Conservation (phyloP, 768 basidiomycete genomes). For the Saitozyma podzolica region DNA sequence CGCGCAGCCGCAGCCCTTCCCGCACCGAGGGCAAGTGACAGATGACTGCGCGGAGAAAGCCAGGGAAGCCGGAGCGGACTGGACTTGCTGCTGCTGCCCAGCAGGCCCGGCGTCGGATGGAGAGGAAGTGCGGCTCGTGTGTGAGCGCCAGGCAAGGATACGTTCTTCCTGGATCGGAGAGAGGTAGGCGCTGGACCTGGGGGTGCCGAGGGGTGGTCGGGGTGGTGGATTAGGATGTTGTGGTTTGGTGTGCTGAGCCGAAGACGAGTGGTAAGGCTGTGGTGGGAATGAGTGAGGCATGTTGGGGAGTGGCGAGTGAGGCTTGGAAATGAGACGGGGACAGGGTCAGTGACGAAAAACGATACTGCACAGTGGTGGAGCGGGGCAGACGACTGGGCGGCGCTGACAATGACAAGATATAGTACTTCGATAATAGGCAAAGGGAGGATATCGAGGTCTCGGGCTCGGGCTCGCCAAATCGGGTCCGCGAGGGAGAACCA, state of each 20-base stretch:
- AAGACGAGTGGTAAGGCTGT: conserved; percentile 3
- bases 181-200: conserved; percentile 13
- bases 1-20: background rate
- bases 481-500: too few species aligned
- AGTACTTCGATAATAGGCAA: too few species aligned
- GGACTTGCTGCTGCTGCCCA: too few species aligned
- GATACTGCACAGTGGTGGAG: background rate
- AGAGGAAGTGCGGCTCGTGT: conserved; percentile 4
- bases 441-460: too few species aligned
- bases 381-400: background rate
- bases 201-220: background rate
- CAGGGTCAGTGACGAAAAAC: background rate
- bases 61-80: conserved; percentile 1
- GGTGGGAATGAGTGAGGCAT: conserved; percentile 4
- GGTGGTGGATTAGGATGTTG: conserved; percentile 6
- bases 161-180: conserved; percentile 24
- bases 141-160: conserved; percentile 18
- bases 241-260: background rate
- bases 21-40: background rate
- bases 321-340: background rate
- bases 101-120: background rate
- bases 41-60: conserved; percentile 1
- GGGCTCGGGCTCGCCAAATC: too few species aligned
- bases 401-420: background rate
- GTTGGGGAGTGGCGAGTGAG: background rate